Evolutionary conservation across 805 yeast species (phyloP).

Genomic region (Dipodascus geniculatus): DNA sequence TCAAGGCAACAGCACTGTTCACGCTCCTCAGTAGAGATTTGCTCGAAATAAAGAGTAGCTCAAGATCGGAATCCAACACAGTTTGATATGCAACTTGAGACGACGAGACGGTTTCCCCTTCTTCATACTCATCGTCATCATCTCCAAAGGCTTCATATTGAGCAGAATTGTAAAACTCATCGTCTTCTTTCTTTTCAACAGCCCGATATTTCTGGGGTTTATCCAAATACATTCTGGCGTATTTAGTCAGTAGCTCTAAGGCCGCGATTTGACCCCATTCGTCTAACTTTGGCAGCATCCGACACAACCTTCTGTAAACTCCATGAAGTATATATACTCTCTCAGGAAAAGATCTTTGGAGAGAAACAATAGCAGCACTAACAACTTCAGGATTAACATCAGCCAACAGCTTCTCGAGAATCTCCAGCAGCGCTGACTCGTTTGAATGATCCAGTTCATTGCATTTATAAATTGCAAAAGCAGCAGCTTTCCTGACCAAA

Average conservation of each 20-base stretch:
- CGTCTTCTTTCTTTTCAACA: conserved; percentile 29
- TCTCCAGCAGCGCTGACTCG: conserved; percentile 37
- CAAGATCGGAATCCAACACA: conserved; percentile 42
- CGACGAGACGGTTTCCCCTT: conserved; percentile 3
- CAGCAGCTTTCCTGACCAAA: conserved; percentile 67
- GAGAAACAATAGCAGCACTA: conserved; percentile 52
- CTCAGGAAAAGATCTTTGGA: conserved; percentile 41
- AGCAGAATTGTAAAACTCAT: conserved; percentile 20
- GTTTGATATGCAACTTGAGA: conserved; percentile 17
- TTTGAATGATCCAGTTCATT: conserved; percentile 33
- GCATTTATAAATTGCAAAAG: conserved; percentile 58
- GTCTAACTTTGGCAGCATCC: conserved; percentile 42
- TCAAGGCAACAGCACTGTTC: conserved; percentile 49
- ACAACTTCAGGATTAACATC: conserved; percentile 61
- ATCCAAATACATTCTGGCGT: conserved; percentile 49
- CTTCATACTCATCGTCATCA: conserved; percentile 6
- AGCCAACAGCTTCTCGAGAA: conserved; percentile 42
- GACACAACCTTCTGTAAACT: conserved; percentile 47
- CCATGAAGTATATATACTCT: conserved; percentile 60
- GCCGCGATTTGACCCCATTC: conserved; percentile 56
- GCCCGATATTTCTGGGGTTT: conserved; percentile 36
- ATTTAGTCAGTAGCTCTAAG: conserved; percentile 54
- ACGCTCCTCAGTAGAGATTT: conserved; percentile 36
- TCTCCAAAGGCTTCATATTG: conserved; percentile 1
- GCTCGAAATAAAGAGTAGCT: conserved; percentile 39